Base-by-base conservation (phyloP, 1,284 basidiomycete genomes). In the Sphagnurus paluster region DNA sequence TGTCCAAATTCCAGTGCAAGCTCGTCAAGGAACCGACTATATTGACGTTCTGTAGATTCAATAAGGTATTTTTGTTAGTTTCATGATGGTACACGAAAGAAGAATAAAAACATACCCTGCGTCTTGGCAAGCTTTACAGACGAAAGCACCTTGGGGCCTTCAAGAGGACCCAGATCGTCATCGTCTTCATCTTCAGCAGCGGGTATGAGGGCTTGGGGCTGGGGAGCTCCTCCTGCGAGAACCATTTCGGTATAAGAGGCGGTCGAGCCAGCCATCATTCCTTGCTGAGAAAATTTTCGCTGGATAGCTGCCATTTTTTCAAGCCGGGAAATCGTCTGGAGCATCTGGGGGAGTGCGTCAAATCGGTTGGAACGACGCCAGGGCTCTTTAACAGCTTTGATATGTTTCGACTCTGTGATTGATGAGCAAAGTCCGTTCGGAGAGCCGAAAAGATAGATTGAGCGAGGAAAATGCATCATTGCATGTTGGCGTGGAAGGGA, bases 401-500 rank as follows among this genome's bases (percentile, higher is more conserved):
- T 37, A 20, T 58, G 56, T 19, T 48, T 48, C 5, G 54, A 51
- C 41, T 59, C 57, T 2, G 49, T 59, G 16, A 59, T 54, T 8
- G 52, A 11, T 54, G 57, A 9, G n/a, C n/a, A n/a, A n/a, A n/a
- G n/a, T n/a, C n/a, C n/a, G n/a, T n/a, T n/a, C n/a, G n/a, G n/a
- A n/a, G 57, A 41, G 8, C 60, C 58, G 36, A 59, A 61, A 26
- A 43, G 38, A 3, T 48, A 34, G 35, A 63, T 63, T 1, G 28
- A 23, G 2, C 38, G 13, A 6, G 25, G 20, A 32, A 60, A 63
- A 34, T 54, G 52, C 3, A 44, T 10, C 1, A 62, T 50, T 2
- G 61, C 49, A 42, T 64, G 62, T 37, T 63, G 61, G 7, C 57
- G 56, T 7, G 61, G 61, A 7, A 64, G 49, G 1, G 59, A 60